Conservation (phyloP, 176 grass and related monocot species). For the Otatea glauca region DNA sequence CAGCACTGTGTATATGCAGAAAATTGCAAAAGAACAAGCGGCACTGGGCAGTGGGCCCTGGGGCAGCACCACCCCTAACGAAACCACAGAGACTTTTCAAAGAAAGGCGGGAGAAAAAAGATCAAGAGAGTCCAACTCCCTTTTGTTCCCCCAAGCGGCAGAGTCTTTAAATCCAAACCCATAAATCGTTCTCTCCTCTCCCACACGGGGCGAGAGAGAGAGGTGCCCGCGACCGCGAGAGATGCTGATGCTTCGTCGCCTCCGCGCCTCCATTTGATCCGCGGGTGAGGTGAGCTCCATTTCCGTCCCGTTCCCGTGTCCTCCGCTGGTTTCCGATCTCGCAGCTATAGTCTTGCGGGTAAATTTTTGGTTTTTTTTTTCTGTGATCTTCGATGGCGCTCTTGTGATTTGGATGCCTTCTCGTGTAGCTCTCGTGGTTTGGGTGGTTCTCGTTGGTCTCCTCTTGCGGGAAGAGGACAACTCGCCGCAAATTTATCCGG, state of each 20-base stretch:
- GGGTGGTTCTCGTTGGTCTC: constrained; percentile 40
- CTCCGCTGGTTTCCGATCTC: constrained; percentile 11
- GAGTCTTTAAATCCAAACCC: constrained; percentile 36
- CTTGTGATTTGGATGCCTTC: constrained; percentile 28
- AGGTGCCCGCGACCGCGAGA: constrained; percentile 17
- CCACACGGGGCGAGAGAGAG: neutral
- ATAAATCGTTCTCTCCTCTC: constrained; percentile 40
- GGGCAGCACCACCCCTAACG: neutral
- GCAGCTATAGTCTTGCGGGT: neutral
- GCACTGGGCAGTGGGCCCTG: neutral
- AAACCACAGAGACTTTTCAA: too few relatives aligned
- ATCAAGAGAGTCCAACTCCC: too few relatives aligned
- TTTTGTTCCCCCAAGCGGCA: neutral
- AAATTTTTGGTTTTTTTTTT: neutral
- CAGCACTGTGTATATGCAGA: neutral
- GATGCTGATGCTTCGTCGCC: constrained; percentile 34
- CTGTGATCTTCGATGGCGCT: neutral
- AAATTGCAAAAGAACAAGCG: constrained; percentile 8
- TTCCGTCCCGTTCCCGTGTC: neutral
- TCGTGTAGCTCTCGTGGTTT: constrained; percentile 34
- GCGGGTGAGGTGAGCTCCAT: constrained; percentile 44
- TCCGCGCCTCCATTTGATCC: constrained; percentile 44
- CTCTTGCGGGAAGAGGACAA: constrained; percentile 18
- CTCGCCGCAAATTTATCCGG: neutral
- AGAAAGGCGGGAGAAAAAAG: neutral